phyloP scores from a whole-genome alignment of 768 basidiomycete species.

The Boletus insuetus region DNA sequence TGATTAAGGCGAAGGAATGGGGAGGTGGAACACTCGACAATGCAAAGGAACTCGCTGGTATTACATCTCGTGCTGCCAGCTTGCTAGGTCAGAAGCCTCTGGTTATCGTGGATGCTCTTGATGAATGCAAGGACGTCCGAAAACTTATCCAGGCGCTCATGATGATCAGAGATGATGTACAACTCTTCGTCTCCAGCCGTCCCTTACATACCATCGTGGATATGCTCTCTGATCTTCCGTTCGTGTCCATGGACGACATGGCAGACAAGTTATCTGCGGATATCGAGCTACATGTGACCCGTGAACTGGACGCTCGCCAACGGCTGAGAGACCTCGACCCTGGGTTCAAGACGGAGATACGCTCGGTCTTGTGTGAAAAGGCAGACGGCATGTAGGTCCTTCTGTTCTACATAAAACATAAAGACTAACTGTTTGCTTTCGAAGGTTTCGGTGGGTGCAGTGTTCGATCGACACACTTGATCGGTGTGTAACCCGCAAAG shows the following conservation, averaged over 20 bases:
- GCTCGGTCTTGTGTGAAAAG: not conserved
- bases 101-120: conserved; percentile 5
- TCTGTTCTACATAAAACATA: too few relatives aligned
- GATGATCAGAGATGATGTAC: not conserved
- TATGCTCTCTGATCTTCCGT: not conserved
- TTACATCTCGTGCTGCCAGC: not conserved
- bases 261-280: not conserved
- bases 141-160: not conserved
- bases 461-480: conserved; percentile 2
- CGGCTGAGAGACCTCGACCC: not conserved
- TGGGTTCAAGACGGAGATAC: not conserved
- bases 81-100: not conserved
- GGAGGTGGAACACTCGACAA: not conserved
- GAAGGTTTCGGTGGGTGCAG: conserved; percentile 3
- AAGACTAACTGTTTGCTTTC: not conserved
- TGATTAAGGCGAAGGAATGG: not conserved
- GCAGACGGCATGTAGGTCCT: not conserved
- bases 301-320: not conserved
- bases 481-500: not conserved
- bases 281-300: not conserved
- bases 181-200: conserved; percentile 1
- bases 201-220: not conserved
- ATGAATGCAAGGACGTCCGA: not conserved
- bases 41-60: not conserved
- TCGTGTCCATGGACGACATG: not conserved